phyloP scores from a whole-genome alignment of 768 basidiomycete species.

The Sistotremastrum suecicum region DNA sequence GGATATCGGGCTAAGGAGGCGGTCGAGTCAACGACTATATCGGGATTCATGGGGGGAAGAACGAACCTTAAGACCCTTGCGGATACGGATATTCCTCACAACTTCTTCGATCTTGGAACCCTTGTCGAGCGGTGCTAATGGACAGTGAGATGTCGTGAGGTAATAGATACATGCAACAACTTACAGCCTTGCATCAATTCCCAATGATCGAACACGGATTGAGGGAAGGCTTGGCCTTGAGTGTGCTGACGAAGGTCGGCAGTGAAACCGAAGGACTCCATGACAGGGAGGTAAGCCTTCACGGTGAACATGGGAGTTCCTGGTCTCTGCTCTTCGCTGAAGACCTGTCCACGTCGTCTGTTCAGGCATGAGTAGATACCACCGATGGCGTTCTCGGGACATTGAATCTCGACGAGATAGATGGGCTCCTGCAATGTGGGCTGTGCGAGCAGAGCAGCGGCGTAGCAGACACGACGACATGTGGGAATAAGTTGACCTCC shows the following conservation, averaged over 20 bases:
- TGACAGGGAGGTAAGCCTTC: slow-evolving; percentile 90
- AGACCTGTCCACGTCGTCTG: slow-evolving; percentile 96
- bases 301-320: slow-evolving; percentile 99
- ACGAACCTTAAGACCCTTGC: slow-evolving; percentile 89
- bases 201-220: slow-evolving; percentile 89
- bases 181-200: slow-evolving; percentile 69
- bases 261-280: slow-evolving; percentile 96
- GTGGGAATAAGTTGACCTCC: slow-evolving; percentile 98
- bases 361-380: slow-evolving; percentile 92
- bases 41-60: background rate
- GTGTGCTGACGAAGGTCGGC: slow-evolving; percentile 87
- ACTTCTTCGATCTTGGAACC: slow-evolving; percentile 84
- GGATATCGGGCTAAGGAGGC: slow-evolving; percentile 61
- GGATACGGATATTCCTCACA: slow-evolving; percentile 64
- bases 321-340: slow-evolving; percentile 90
- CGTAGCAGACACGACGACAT: slow-evolving; percentile 91
- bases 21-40: slow-evolving; percentile 5
- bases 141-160: slow-evolving; percentile 7
- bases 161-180: slow-evolving; percentile 14
- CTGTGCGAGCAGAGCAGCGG: slow-evolving; percentile 81
- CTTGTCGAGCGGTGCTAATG: slow-evolving; percentile 67
- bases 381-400: slow-evolving; percentile 93
- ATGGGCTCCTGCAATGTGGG: slow-evolving; percentile 93
- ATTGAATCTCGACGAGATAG: slow-evolving; percentile 96
- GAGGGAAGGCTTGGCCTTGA: slow-evolving; percentile 96